These are phyloP conservation scores for Stemphylium vesicarium DNA, from an alignment of 2,329 filamentous ascomycete genomes.

Conservation along the genomic window DNA sequence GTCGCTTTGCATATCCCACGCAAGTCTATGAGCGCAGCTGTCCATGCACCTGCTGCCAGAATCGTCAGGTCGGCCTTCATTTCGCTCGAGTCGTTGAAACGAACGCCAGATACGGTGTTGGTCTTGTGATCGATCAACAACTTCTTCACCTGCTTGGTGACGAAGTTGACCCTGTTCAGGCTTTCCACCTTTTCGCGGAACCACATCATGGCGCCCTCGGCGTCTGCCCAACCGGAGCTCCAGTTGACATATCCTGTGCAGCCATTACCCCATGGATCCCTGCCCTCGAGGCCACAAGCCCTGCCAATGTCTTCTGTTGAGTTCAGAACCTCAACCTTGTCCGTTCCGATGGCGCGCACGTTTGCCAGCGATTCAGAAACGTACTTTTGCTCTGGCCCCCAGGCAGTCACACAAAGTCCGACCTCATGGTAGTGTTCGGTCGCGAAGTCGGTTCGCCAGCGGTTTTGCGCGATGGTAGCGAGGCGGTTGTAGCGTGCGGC, in stretches of 20 bases:
- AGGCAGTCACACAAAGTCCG: conserved; percentile 70
- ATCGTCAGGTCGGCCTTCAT: conserved; percentile 75
- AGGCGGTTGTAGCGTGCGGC: conserved; percentile 77
- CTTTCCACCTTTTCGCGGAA: conserved; percentile 62
- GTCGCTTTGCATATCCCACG: conserved; percentile 78
- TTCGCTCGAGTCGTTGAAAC: conserved; percentile 57
- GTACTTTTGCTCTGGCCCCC: conserved; percentile 54
- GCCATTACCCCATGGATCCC: conserved; percentile 51
- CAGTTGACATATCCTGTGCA: conserved; percentile 76
- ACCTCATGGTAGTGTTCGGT: conserved; percentile 73
- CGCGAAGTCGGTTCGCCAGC: conserved; percentile 71
- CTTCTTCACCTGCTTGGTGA: conserved; percentile 56
- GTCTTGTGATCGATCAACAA: conserved; percentile 49
- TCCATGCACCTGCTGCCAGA: conserved; percentile 88
- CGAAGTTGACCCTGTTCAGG: conserved; percentile 60
- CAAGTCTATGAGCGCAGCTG: conserved; percentile 76
- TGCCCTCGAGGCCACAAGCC: conserved; percentile 53
- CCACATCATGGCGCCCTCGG: conserved; percentile 72
- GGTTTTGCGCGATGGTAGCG: conserved; percentile 70
- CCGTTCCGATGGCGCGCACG: conserved; percentile 41
- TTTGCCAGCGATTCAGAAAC: conserved; percentile 47
- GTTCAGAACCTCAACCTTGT: conserved; percentile 51
- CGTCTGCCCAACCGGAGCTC: conserved; percentile 80
- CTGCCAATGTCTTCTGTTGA: conserved; percentile 48
- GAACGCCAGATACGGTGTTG: conserved; percentile 62